Percentiles rank a stretch among this genome's conserved stretches.
Conservation (phyloP, 495 filamentous ascomycete species). For the Aspergillus bertholletiae region DNA sequence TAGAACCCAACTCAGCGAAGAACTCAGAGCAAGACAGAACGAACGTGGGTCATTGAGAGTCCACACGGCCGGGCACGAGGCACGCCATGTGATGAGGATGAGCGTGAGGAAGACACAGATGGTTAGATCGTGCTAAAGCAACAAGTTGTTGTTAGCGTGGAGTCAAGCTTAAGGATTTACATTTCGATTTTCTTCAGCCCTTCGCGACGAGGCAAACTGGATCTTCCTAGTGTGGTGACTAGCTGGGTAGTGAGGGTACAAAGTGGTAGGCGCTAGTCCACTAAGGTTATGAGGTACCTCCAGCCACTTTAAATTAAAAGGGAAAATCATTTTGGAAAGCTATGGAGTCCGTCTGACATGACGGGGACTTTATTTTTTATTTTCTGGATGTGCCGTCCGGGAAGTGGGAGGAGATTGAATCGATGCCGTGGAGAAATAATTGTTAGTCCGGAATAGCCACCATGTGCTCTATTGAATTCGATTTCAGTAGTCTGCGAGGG, state of each 20-base stretch:
- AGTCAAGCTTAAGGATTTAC: neutral
- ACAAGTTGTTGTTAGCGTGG: neutral
- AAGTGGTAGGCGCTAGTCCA: neutral
- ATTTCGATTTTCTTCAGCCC: slow-evolving; percentile 4
- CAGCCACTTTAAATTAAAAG: slow-evolving; percentile 1
- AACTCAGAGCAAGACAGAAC: neutral
- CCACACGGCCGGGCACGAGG: slow-evolving; percentile 15
- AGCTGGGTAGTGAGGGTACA: neutral
- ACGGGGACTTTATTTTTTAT: no score
- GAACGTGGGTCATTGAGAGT: slow-evolving; percentile 8
- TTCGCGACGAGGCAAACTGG: neutral
- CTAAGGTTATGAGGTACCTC: slow-evolving; percentile 3
- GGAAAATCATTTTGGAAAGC: neutral
- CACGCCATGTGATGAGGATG: slow-evolving; percentile 7
- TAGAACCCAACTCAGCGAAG: no score
- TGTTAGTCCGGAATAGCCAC: neutral
- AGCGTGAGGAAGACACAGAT: neutral
- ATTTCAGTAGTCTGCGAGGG: neutral
- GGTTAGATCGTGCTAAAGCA: neutral
- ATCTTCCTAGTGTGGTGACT: neutral
- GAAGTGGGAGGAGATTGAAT: neutral
- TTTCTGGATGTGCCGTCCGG: no score
- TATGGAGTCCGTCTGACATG: no score
- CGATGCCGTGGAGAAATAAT: neutral
- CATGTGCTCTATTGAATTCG: neutral